These are phyloP conservation scores for Talaromyces wortmannii DNA, from an alignment of 495 filamentous ascomycete species.

Conservation along the genomic window DNA sequence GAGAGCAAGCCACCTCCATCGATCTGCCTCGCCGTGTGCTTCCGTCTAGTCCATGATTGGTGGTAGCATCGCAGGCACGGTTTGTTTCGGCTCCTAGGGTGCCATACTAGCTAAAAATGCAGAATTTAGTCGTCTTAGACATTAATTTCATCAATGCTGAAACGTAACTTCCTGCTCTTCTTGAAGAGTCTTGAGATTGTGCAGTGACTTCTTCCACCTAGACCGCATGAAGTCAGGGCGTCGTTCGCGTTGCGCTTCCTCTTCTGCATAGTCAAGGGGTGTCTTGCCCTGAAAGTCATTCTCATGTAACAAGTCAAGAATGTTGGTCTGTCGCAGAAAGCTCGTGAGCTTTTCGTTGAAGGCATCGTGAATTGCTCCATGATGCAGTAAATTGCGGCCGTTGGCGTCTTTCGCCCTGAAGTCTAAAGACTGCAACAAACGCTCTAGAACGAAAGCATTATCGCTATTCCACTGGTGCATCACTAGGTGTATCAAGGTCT, in stretches of 20 bases:
- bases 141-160: conserved; percentile 2
- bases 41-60: conserved; percentile 1
- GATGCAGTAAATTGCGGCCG: conserved; percentile 4
- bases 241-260: conserved; percentile 5
- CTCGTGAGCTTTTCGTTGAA: conserved; percentile 6
- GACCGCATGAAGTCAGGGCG: neutral
- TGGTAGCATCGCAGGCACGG: neutral
- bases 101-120: conserved; percentile 1
- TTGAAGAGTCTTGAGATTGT: conserved; percentile 2
- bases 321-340: conserved; percentile 2
- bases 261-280: conserved; percentile 10
- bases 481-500: neutral
- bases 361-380: conserved; percentile 8
- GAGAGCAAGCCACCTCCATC: conserved; percentile 1
- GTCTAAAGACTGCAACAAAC: conserved; percentile 6
- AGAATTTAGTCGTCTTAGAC: conserved; percentile 1
- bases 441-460: conserved; percentile 3
- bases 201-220: conserved; percentile 1
- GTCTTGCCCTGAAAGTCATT: conserved; percentile 9
- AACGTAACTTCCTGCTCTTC: neutral
- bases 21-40: neutral
- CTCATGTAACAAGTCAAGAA: neutral
- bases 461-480: conserved; percentile 6
- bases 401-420: conserved; percentile 6
- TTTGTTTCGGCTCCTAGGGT: neutral